These are phyloP conservation scores for Magnusiomyces magnusii DNA, from an alignment of 1,139 yeast species.

Conservation along the genomic window DNA sequence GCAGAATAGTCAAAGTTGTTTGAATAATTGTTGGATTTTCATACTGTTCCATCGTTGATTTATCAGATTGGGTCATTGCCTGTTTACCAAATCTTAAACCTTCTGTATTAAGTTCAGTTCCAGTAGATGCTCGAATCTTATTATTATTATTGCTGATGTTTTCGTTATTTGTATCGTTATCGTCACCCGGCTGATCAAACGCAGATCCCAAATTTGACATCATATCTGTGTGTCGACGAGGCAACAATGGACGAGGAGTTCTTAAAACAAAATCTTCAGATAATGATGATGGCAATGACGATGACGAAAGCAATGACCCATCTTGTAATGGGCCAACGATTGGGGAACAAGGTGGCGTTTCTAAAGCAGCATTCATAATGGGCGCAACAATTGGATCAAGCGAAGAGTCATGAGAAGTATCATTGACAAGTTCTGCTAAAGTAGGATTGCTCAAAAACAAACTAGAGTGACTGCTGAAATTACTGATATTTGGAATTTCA, in stretches of 20 bases:
- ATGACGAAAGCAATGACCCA: too few relatives aligned
- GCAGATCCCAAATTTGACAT: too few relatives aligned
- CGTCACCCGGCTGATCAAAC: too few relatives aligned
- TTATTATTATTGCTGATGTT: too few relatives aligned
- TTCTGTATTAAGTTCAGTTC: not conserved
- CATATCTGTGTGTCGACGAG: not conserved
- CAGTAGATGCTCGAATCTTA: not conserved
- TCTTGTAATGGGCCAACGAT: not conserved
- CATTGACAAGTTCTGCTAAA: not conserved
- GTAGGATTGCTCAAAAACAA: not conserved
- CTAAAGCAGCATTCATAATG: not conserved
- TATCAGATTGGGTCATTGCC: too few relatives aligned
- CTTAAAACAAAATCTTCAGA: not conserved
- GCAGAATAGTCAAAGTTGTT: not conserved
- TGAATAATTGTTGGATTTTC: not conserved
- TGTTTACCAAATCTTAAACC: too few relatives aligned
- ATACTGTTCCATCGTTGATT: not conserved
- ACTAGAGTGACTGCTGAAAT: not conserved
- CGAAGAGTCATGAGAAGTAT: not conserved
- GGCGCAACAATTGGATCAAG: not conserved
- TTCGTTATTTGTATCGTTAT: too few relatives aligned
- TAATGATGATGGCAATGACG: too few relatives aligned
- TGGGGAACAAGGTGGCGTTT: not conserved
- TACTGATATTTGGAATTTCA: too few relatives aligned
- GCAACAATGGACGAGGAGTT: slow-evolving; percentile 1